phyloP scores from a whole-genome alignment of 129 eudicot genomes.

The Centaurea solstitialis region DNA sequence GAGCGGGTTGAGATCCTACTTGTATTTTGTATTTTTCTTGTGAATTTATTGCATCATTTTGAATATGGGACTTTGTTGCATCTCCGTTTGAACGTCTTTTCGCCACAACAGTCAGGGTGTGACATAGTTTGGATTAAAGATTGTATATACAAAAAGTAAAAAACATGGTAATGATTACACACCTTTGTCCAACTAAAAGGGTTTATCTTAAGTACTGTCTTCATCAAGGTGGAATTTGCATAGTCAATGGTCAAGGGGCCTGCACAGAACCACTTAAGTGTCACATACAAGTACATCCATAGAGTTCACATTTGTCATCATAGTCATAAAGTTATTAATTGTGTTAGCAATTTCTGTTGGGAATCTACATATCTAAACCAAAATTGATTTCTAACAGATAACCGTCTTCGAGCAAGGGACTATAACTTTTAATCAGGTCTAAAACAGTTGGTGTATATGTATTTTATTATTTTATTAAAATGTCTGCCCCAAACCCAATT shows the following conservation, averaged over 20 bases:
- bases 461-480: too few species aligned
- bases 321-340: background rate
- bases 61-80: background rate
- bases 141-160: background rate
- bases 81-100: background rate
- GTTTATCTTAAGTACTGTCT: background rate
- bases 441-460: too few species aligned
- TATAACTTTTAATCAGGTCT: too few species aligned
- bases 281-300: background rate
- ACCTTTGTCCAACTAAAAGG: constrained; percentile 23
- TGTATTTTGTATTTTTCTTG: background rate
- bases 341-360: too few species aligned
- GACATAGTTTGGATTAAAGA: background rate
- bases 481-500: too few species aligned
- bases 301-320: background rate
- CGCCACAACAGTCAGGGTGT: background rate
- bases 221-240: background rate
- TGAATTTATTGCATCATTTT: background rate
- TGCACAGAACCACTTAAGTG: background rate
- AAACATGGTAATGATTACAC: background rate
- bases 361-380: too few species aligned
- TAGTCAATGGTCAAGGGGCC: background rate
- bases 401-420: too few species aligned
- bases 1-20: background rate
- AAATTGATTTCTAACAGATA: too few species aligned